A percentile compares a stretch with the other conserved stretches of the same genome.
phyloP scores from a whole-genome alignment of 192 early-diverging fungal genomes.

The Backusella parvicylindrica region DNA sequence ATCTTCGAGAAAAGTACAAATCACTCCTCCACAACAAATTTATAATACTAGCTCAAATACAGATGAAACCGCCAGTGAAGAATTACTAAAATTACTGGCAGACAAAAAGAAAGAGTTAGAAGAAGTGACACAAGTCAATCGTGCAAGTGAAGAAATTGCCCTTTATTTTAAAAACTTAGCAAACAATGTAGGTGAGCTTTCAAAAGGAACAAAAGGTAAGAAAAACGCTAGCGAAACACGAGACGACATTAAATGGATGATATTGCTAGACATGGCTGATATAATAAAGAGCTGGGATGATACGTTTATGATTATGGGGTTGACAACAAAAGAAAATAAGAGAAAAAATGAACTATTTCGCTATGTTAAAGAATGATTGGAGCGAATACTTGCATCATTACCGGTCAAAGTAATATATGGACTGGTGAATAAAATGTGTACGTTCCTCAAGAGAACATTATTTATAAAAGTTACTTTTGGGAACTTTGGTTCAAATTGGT shows the following conservation, averaged over 20 bases:
- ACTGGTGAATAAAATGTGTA: too few species aligned
- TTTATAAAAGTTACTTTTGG: too few species aligned
- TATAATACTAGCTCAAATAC: neutral
- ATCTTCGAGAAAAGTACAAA: neutral
- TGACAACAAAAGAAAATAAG: neutral
- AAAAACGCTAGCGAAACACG: neutral
- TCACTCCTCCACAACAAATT: neutral
- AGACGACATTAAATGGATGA: neutral
- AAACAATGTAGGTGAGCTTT: neutral
- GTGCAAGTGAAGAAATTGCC: neutral
- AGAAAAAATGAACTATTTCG: neutral
- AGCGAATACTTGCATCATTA: neutral
- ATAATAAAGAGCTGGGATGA: slow-evolving; percentile 2
- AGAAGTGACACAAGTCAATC: neutral
- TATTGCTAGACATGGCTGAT: neutral
- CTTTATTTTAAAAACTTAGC: neutral
- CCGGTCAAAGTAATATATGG: neutral
- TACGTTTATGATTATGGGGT: slow-evolving; percentile 7
- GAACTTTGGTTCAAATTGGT: too few species aligned
- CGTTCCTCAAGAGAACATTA: neutral
- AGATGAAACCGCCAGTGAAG: neutral
- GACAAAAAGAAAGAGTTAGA: slow-evolving; percentile 3
- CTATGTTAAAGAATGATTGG: neutral
- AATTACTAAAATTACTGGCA: neutral
- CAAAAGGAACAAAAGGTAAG: neutral